Base-by-base conservation (phyloP, 2,329 filamentous ascomycete species). In the Sarocladium brachiariae region DNA sequence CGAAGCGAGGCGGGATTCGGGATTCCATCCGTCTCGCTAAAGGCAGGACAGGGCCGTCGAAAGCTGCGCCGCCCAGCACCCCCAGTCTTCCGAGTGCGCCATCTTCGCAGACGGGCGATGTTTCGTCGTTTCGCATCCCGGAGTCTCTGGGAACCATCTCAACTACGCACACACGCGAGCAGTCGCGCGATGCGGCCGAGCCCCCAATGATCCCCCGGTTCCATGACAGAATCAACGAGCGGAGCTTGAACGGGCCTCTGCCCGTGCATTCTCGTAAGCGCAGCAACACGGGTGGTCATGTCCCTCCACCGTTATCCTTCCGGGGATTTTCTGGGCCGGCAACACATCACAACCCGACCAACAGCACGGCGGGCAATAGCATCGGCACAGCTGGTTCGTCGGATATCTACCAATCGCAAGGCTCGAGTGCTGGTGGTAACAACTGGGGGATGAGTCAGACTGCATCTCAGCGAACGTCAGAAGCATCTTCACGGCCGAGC, bases 21-120 rank as follows among this genome's bases (percentile, higher is more conserved):
- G 91, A 97, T 67, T 96, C 91, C 1, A 95, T 96, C 54, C 83
- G 88, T 43, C 75, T 96, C 19, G 89, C 91, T 11, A 96, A 96
- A 69, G 82, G 85, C 41, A 85, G 80, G 57, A 71, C 59, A 52
- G 55, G 67, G 6, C 57, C 58, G 7, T 55, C 56, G 53, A 76
- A 65, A 65, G 71, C 74, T 4, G 69, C 70, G 16, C 21, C 37
- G 5, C 47, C 53, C 11, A 51, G 51, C 25, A 41, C 51, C 24
- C 53, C 53, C 10, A 55, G 53, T 54, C 61, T 69, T 7, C 67
- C 65, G 4, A 69, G 65, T 31, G 61, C 59, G 9, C 65, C 67
- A 2, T 59, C 70, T 33, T 63, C 68, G 33, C 63, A 65, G 18
- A 64, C 64, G 49, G 68, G 66, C 6, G 70, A 68, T 45, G 55